Conservation (phyloP, 176 grass and related monocot genomes). For the Musa beccarii region DNA sequence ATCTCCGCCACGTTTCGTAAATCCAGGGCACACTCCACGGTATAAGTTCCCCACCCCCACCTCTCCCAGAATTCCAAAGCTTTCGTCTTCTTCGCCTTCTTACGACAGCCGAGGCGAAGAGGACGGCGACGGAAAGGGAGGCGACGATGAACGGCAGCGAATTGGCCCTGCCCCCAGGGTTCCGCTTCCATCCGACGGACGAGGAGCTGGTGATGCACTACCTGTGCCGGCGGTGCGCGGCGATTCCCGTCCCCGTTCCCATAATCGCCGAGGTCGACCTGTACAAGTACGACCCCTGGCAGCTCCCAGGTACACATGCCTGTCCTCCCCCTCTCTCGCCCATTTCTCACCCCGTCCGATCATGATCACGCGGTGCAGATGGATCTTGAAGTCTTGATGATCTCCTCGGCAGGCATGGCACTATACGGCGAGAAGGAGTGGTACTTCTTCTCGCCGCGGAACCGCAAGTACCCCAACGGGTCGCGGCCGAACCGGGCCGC, state of each 20-base stretch:
- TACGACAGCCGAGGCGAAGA: no score
- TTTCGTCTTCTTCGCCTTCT: no score
- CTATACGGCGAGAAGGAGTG: constrained; percentile 78
- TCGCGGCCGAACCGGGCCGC: constrained; percentile 71
- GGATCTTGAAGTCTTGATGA: background rate
- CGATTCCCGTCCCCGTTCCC: constrained; percentile 30
- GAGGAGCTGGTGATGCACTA: constrained; percentile 75
- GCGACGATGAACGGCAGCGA: constrained; percentile 45
- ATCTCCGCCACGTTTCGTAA: no score
- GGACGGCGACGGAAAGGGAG: no score
- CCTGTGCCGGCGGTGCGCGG: constrained; percentile 63
- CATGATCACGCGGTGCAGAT: background rate
- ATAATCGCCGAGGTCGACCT: background rate
- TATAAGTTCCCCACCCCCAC: no score
- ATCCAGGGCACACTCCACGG: no score
- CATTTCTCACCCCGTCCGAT: background rate
- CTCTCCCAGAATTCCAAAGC: no score
- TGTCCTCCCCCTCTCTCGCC: constrained; percentile 47
- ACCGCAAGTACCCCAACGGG: constrained; percentile 82
- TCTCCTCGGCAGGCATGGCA: constrained; percentile 38
- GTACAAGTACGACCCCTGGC: background rate
- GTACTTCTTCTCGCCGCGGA: constrained; percentile 78
- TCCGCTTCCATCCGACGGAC: constrained; percentile 13
- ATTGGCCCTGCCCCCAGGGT: constrained; percentile 64
- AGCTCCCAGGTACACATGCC: constrained; percentile 15